Base-by-base conservation (phyloP, 257 asterid genomes). In the Nicotiana tabacum region DNA sequence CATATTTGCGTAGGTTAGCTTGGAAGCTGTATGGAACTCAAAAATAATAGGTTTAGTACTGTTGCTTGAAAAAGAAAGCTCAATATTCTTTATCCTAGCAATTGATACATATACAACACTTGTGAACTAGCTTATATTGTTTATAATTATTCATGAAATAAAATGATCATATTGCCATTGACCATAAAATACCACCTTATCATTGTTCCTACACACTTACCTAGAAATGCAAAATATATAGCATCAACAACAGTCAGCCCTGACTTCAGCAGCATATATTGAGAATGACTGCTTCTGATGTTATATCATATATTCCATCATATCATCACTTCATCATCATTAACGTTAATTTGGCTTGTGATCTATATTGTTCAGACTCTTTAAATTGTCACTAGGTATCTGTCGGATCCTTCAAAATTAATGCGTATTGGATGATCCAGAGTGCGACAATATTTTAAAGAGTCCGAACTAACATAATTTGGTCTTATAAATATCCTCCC, bases 201-300 rank as follows among this genome's bases (percentile, higher is more conserved):
- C 82, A 70, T 66, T 66, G 55, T 37, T 64, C 64, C n/a, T 33
- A 30, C 27, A 76, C 53, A 53, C 33, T 72, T 43, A 43, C n/a
- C 18, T 81, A 24, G 32, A 80, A 77, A 84, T 83, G 78, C 81
- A n/a, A 67, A 80, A 81, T 82, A 78, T 74, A 74, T 82, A 83
- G 85, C 88, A 84, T 86, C 87, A 86, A 18, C 77, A 83, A 83
- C 83, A 88, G 87, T 86, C 87, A 86, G 18, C 53, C 85, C 56
- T 56, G 53, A 29, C 61, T 51, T 27, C 57, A 18, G 57, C 48
- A 43, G 48, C 48, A 39, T 30, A 39, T 69, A 56, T 81, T 29
- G 30, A 66, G 89, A 88, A 76, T 84, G 89, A 86, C 85, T 86
- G 87, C 83, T 70, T 64, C 69, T 84, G 87, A 86, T 88, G 88